These are phyloP conservation scores for Hemileia vastatrix DNA, from an alignment of 1,284 basidiomycete species.

Conservation along the genomic window DNA sequence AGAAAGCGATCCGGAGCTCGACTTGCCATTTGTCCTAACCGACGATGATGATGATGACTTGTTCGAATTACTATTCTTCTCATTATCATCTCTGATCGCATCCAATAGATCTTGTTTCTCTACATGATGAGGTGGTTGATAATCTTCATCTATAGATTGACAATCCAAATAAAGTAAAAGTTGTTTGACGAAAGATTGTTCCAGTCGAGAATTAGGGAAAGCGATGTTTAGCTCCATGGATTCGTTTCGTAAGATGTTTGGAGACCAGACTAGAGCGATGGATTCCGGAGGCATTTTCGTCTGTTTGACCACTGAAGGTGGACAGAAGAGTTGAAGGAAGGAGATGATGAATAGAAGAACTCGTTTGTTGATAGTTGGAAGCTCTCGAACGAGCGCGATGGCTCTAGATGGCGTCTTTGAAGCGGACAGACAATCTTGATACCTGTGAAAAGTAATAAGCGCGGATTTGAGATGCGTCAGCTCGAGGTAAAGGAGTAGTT, in stretches of 20 bases:
- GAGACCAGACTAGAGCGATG: constrained; percentile 72
- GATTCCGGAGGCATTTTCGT: constrained; percentile 78
- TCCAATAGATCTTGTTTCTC: neutral
- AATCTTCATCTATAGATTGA: constrained; percentile 60
- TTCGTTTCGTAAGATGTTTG: constrained; percentile 70
- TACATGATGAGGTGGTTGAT: constrained; percentile 63
- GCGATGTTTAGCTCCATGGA: constrained; percentile 72
- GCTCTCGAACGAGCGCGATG: constrained; percentile 60
- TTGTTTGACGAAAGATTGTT: constrained; percentile 75
- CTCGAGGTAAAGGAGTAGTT: too few relatives aligned
- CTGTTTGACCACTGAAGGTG: constrained; percentile 57
- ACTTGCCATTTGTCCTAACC: too few relatives aligned
- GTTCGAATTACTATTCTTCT: neutral
- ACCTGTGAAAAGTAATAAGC: too few relatives aligned
- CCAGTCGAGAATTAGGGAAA: constrained; percentile 77
- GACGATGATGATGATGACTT: neutral
- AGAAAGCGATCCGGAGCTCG: neutral
- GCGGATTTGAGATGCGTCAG: too few relatives aligned
- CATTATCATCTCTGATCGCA: neutral
- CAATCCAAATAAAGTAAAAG: constrained; percentile 68
- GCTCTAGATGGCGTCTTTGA: constrained; percentile 43
- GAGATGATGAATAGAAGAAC: constrained; percentile 76
- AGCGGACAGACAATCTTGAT: too few relatives aligned
- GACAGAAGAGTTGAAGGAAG: constrained; percentile 76
- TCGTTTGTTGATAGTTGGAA: constrained; percentile 71